Evolutionary conservation across 768 basidiomycete genomes (phyloP), one percentile per base, ranked within the genome.

Genomic region (Zangia roseola): DNA sequence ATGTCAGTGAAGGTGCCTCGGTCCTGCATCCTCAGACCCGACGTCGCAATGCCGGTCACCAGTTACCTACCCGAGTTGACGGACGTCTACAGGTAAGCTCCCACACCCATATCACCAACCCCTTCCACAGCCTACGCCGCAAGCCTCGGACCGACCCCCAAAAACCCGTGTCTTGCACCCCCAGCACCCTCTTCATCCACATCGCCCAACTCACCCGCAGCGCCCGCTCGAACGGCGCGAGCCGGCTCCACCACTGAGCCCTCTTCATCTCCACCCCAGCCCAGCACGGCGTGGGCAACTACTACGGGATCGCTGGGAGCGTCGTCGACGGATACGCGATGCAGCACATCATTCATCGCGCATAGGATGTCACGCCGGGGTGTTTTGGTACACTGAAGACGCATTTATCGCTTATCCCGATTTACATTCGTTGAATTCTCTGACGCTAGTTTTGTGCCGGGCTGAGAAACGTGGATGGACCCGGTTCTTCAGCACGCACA

Each of bases 251-350:
- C 13, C 59, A 61, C 16, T 60, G 59, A 55, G 55, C 59, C n/a
- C 61, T 61, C 44, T 61, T 54, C 56, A 38, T 60, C 45, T 56
- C 59, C 2, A 58, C 59, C 0, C 58, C 59, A 7, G 43, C 45
- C 7, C 14, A 20, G 12, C 59, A 59, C 8, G 59, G 56, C 0
- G 37, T 61, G 5, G 59, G 59, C 9, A 60, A 60, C 45, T 60
- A 19, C 28, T 60, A 60, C 43, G 59, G 55, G 25, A 38, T 62
- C 26, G 53, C 41, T 0, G 54, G 54, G 9, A 45, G 45, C 10
- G 50, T 56, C 0, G 45, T 45, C 26, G 21, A 30, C 0, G 53
- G 60, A 0, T 62, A 62, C 36, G 28, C 52, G 7, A 42, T 43
- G 0, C 59, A 62, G 34, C 40, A 62, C 2, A 5, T 59, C 5